Evolutionary conservation across 2,329 filamentous ascomycete species (phyloP).

Genomic region (Cytospora piceae): DNA sequence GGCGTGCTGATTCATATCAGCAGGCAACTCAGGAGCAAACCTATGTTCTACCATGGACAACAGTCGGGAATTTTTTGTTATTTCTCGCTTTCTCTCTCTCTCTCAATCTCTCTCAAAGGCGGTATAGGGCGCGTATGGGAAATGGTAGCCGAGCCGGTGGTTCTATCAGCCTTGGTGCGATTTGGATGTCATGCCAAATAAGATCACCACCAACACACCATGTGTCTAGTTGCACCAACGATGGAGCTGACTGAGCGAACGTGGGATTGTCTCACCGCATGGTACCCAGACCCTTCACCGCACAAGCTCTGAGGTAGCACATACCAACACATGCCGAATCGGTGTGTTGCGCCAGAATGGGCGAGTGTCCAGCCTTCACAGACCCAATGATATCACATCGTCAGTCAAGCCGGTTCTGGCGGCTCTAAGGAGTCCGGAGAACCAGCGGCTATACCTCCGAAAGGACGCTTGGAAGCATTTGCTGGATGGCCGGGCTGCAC

Average conservation of each 20-base stretch:
- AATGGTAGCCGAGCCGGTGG: background rate
- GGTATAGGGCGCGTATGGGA: background rate
- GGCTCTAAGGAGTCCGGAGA: background rate
- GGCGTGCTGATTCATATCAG: background rate
- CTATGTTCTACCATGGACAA: background rate
- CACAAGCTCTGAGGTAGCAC: slow-evolving; percentile 20
- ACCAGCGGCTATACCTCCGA: background rate
- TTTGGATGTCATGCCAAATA: background rate
- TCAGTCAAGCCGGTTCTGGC: background rate
- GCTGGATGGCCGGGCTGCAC: slow-evolving; percentile 4
- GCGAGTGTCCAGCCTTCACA: background rate
- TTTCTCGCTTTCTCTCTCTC: background rate
- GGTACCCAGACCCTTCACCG: slow-evolving; percentile 14
- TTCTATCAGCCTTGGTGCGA: background rate
- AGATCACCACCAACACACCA: background rate
- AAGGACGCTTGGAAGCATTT: background rate
- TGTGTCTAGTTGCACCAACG: slow-evolving; percentile 4
- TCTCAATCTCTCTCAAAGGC: background rate
- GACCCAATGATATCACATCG: background rate
- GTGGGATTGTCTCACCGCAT: slow-evolving; percentile 12
- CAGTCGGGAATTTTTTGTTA: background rate
- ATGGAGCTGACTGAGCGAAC: background rate
- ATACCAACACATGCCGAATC: slow-evolving; percentile 18
- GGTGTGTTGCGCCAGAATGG: slow-evolving; percentile 14
- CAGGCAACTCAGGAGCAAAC: background rate